Evolutionary conservation across 2,329 filamentous ascomycete genomes (phyloP), one percentile per base, ranked within the genome.

Genomic region (Beauveria sp.): DNA sequence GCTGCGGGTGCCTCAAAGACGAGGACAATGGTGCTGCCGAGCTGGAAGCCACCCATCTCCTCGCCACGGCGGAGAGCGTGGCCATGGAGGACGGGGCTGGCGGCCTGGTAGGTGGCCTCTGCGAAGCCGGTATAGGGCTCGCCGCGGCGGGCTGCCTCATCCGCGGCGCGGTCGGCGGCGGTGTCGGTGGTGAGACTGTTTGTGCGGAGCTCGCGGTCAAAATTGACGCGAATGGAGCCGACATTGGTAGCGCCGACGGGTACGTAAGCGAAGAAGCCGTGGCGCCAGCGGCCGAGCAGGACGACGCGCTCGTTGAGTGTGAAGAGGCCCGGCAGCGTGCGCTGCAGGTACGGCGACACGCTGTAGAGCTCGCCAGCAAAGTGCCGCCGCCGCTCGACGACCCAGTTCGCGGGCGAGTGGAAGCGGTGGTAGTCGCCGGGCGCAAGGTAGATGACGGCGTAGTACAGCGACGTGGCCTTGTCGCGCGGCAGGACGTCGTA

Each of bases 391-490:
- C 88, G 88, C 75, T 97, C 90, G 40, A 95, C 95, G 18, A 99
- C 92, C 95, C 95, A 99, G 68, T 91, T 89, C 2, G 91, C 88
- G 0, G 95, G 95, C 1, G 91, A 96, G 78, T 99, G 96, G 80
- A 98, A 99, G 66, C 93, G 90, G 77, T 99, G 95, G 77, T 99
- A 99, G 78, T 99, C 96, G 55, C 95, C 95, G 0, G 95, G 95
- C 0, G 96, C 95, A 49, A 99, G 86, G 76, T 99, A 99, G 70
- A 99, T 87, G 65, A 99, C 96, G 64, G 83, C 90, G 75, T 98
- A 99, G 79, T 96, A 96, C 8, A 99, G 83, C 10, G 88, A 85
- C 5, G 88, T 91, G 73, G 78, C 81, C 73, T 83, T 83, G 59
- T 84, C 82, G 22, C 80, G 74, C 6, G 83, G 83, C 28, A 88